Evolutionary conservation across 352 stramenopile genomes (phyloP).

Genomic region (Globisporangium nodosum): DNA sequence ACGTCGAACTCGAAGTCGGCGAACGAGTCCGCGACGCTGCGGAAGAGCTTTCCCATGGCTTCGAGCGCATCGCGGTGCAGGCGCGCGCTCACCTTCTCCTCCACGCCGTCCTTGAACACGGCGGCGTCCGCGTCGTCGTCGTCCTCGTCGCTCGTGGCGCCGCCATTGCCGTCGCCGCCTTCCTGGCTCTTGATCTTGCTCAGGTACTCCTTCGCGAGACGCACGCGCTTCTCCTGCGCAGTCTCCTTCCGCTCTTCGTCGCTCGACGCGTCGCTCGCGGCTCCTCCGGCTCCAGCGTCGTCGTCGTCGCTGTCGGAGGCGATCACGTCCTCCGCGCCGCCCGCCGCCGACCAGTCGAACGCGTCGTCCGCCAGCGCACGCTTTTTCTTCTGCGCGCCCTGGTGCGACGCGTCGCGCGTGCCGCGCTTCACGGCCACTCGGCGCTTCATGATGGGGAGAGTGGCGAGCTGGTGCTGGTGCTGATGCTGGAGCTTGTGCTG

Average conservation of each 20-base stretch:
- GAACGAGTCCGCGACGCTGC: constrained; percentile 72
- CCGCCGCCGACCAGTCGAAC: constrained; percentile 73
- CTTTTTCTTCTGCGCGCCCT: constrained; percentile 55
- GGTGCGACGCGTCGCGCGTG: constrained; percentile 21
- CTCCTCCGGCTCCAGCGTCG: constrained; percentile 16
- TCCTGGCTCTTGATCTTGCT: constrained; percentile 79
- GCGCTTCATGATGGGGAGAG: constrained; percentile 15
- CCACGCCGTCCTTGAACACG: constrained; percentile 30
- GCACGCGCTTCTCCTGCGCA: constrained; percentile 84
- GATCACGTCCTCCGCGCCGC: constrained; percentile 45
- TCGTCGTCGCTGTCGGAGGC: constrained; percentile 70
- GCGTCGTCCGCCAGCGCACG: constrained; percentile 56
- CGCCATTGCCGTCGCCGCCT: constrained; percentile 18
- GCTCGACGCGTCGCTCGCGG: constrained; percentile 39
- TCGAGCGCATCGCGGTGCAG: constrained; percentile 84
- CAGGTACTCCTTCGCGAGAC: constrained; percentile 87
- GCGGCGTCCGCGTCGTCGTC: constrained; percentile 27
- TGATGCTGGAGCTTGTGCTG: constrained; percentile 1
- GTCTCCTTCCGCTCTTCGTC: constrained; percentile 72
- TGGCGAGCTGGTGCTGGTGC: neutral
- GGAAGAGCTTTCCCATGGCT: constrained; percentile 86
- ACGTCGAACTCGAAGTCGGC: constrained; percentile 77
- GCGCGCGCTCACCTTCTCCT: constrained; percentile 67
- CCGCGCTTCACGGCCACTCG: constrained; percentile 46
- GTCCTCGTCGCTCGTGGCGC: constrained; percentile 33